Evolutionary conservation across 2,329 filamentous ascomycete genomes (phyloP).

Genomic region (Phoma sp.): DNA sequence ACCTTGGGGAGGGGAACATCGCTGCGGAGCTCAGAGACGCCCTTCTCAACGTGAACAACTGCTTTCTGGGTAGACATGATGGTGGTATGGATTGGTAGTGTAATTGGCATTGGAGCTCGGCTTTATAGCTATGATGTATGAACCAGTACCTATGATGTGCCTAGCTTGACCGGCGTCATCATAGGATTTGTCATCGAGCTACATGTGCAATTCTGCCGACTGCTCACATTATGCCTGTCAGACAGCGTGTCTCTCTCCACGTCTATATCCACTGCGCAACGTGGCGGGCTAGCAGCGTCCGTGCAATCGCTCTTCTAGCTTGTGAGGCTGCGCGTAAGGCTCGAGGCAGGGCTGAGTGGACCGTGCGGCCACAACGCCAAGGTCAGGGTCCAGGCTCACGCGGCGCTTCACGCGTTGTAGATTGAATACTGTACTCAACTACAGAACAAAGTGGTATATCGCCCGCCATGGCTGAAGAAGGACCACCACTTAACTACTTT

Average conservation of each 20-base stretch:
- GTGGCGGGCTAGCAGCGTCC: neutral
- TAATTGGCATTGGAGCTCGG: neutral
- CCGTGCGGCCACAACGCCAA: slow-evolving; percentile 2
- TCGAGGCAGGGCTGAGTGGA: neutral
- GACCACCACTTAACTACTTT: slow-evolving; percentile 58
- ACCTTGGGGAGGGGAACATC: slow-evolving; percentile 39
- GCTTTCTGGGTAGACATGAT: slow-evolving; percentile 43
- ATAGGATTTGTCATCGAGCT: slow-evolving; percentile 14
- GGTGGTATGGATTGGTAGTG: no score
- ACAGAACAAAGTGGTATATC: no score
- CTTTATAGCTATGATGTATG: neutral
- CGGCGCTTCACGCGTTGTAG: neutral
- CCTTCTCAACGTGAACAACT: slow-evolving; percentile 35
- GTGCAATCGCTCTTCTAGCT: neutral
- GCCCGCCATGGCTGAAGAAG: slow-evolving; percentile 30
- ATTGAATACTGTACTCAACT: neutral
- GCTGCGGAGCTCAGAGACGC: slow-evolving; percentile 29
- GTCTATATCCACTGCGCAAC: no score
- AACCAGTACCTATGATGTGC: neutral
- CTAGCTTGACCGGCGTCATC: neutral
- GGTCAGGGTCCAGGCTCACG: slow-evolving; percentile 6
- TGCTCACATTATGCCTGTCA: neutral
- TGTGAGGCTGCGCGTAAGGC: no score
- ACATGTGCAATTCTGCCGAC: neutral
- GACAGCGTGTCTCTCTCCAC: no score